These are phyloP conservation scores for Gloeostereum incarnatum DNA, from an alignment of 768 basidiomycete genomes.

Conservation along the genomic window DNA sequence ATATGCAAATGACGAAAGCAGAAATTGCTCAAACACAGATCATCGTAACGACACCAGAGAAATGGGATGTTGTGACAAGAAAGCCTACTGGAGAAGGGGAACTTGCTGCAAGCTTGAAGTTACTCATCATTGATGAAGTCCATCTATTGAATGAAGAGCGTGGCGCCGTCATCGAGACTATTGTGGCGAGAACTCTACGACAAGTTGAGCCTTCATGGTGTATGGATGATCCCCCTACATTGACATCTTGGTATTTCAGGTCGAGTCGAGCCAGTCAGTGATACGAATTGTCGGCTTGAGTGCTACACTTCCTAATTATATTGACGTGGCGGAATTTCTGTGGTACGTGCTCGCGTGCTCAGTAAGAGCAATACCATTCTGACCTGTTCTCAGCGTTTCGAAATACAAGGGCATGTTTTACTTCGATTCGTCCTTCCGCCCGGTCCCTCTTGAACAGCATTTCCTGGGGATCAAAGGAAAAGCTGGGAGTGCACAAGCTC, in stretches of 20 bases:
- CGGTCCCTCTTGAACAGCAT: conserved; percentile 94
- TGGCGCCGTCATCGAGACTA: conserved; percentile 96
- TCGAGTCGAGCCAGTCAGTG: conserved; percentile 92
- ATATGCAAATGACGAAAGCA: conserved; percentile 93
- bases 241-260: conserved; percentile 31
- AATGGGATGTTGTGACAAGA: conserved; percentile 98
- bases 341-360: conserved; percentile 36
- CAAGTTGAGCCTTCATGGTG: conserved; percentile 39
- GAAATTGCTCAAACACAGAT: conserved; percentile 95
- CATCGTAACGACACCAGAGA: conserved; percentile 98
- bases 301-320: conserved; percentile 94
- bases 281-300: conserved; percentile 95
- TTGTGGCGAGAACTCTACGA: conserved; percentile 90
- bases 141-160: conserved; percentile 96
- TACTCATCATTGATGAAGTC: conserved; percentile 96
- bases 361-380: background rate
- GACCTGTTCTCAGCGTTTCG: conserved; percentile 56
- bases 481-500: conserved; percentile 58
- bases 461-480: conserved; percentile 93
- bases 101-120: conserved; percentile 82
- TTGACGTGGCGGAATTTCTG: conserved; percentile 93
- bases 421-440: conserved; percentile 96
- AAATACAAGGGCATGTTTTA: conserved; percentile 85
- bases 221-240: background rate
- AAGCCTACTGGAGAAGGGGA: conserved; percentile 97